Evolutionary conservation across 2,329 filamentous ascomycete genomes (phyloP), one percentile per base, ranked within the genome.

Genomic region (Pezicula neosporulosa): DNA sequence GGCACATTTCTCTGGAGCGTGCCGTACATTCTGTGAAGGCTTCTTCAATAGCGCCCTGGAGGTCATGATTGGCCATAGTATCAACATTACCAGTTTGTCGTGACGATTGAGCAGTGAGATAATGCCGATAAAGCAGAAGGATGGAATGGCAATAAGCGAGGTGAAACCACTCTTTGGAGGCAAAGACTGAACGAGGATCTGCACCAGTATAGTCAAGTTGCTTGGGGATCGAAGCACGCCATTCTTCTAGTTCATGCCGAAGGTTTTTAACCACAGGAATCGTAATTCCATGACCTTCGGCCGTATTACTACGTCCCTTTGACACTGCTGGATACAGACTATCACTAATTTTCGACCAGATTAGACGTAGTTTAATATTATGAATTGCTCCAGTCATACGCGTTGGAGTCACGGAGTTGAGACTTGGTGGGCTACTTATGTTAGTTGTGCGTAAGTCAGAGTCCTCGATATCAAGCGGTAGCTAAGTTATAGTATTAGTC

Each of bases 101-200:
- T 3, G 38, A 24, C 38, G 18, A 9, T 33, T 33, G 30, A 33
- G 30, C 30, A 2, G 30, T 33, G 30, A 49, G 47, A 21, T 49
- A 36, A 27, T 24, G n/a, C 1, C 70, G 63, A 47, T 73, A 71
- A 2, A 74, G 57, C 3, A 72, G 56, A 4, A 73, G 58, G 18
- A 73, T 66, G 1, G 69, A 67, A 50, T 73, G 65, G 50, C 70
- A 55, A 43, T 72, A 72, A 1, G 66, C 67, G 1, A 73, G 58
- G 3, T 62, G 52, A 43, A 73, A 74, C 71, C 71, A 73, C 12
- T 66, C 63, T 5, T 53, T 52, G 0, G 70, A 70, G 0, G 68
- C 63, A 51, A 70, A 73, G 2, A 70, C 64, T 1, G 65, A 66
- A 37, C 36, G 28, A 21, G 30, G 48, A 37, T 47, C 28, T 24